A percentile compares a stretch with the other conserved stretches of the same genome.
Evolutionary conservation across 176 grass and related monocot genomes (phyloP).

Genomic region (Chrysopogon serrulatus): DNA sequence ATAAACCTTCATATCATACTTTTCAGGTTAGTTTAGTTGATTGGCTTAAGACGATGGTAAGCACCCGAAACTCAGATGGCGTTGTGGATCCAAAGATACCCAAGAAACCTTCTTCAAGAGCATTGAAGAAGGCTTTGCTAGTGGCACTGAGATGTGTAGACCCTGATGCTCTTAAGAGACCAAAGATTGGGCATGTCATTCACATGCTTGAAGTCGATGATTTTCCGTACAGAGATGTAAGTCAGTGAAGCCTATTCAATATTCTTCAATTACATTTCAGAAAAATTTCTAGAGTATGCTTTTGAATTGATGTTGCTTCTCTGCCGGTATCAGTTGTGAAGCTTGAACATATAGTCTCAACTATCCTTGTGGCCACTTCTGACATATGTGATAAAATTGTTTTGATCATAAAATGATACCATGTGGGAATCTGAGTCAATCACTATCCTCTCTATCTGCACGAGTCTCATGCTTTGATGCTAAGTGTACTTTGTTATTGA

Average conservation of each 20-base stretch:
- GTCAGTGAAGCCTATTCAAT: background rate
- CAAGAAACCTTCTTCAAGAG: conserved; percentile 72
- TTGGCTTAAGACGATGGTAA: conserved; percentile 90
- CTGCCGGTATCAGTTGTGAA: background rate
- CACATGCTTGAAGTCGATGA: conserved; percentile 99
- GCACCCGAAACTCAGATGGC: conserved; percentile 80
- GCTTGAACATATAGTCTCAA: no score
- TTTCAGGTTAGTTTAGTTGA: conserved; percentile 92
- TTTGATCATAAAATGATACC: background rate
- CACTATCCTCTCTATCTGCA: background rate
- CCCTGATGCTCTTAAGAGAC: conserved; percentile 87
- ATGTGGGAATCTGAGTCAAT: no score
- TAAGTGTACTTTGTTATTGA: background rate
- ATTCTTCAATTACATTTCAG: background rate
- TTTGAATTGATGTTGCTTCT: background rate
- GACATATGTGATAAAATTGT: background rate
- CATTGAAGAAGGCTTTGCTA: conserved; percentile 79
- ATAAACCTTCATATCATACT: background rate
- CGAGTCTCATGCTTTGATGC: background rate
- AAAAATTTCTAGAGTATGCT: background rate
- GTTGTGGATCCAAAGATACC: conserved; percentile 81
- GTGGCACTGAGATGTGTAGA: conserved; percentile 90
- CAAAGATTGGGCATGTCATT: conserved; percentile 80
- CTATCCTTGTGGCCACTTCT: background rate
- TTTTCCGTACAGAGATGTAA: conserved; percentile 90